Conservation (phyloP, 139 green algal species). For the Closterium sp. region DNA sequence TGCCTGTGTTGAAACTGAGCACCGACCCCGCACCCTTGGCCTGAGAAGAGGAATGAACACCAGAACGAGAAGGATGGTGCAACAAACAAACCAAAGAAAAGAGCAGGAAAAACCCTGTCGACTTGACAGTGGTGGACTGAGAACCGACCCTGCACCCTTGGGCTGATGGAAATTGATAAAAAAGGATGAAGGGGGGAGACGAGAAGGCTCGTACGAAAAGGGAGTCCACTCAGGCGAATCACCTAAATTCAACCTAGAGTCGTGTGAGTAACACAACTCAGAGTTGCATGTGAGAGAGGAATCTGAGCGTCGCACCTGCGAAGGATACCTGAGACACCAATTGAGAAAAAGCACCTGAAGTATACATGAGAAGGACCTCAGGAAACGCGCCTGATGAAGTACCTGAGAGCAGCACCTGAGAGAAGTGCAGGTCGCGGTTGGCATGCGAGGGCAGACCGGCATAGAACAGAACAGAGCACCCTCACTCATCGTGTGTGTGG, state of each 20-base stretch:
- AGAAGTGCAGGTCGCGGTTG: slow-evolving; percentile 52
- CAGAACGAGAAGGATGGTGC: neutral
- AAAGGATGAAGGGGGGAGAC: neutral
- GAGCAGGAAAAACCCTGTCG: too few relatives aligned
- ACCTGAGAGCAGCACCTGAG: neutral
- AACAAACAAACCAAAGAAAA: neutral
- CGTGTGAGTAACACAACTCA: neutral
- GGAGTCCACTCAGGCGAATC: too few relatives aligned
- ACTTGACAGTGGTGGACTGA: too few relatives aligned
- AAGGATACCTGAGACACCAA: neutral
- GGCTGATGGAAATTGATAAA: neutral
- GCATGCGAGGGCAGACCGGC: slow-evolving; percentile 60
- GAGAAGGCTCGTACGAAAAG: too few relatives aligned
- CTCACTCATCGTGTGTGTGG: too few relatives aligned
- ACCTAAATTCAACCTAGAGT: too few relatives aligned
- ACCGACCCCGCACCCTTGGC: slow-evolving; percentile 61
- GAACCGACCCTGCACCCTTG: neutral
- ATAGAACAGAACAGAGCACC: slow-evolving; percentile 76
- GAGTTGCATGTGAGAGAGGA: neutral
- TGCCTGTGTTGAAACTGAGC: slow-evolving; percentile 50
- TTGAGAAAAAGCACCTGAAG: too few relatives aligned
- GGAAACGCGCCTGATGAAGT: neutral
- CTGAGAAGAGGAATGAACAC: neutral
- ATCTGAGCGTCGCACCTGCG: neutral
- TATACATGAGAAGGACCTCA: too few relatives aligned